A percentile compares a stretch with the other conserved stretches of the same genome.
These are phyloP conservation scores for Trametes cingulata DNA, from an alignment of 768 basidiomycete genomes.

Conservation along the genomic window DNA sequence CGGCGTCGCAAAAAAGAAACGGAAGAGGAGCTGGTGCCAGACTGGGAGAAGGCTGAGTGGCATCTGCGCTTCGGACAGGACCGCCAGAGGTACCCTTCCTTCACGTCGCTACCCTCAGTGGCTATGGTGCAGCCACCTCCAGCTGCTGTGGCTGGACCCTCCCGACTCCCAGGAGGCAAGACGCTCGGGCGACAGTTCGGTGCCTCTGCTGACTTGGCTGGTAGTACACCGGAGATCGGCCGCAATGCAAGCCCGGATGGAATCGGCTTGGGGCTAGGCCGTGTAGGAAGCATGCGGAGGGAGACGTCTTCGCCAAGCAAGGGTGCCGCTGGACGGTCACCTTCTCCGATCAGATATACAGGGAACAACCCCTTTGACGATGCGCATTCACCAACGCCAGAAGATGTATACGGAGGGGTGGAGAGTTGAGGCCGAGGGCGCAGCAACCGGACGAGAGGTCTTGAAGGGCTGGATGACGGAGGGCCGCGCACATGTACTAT, in stretches of 20 bases:
- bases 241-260: background rate
- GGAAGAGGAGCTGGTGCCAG: slow-evolving; percentile 59
- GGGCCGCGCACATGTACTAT: slow-evolving; percentile 9
- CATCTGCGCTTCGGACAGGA: slow-evolving; percentile 39
- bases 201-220: background rate
- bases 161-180: background rate
- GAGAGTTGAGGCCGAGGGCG: background rate
- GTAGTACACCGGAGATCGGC: background rate
- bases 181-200: background rate
- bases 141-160: background rate
- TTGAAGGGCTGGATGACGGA: background rate
- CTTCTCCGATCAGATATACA: background rate
- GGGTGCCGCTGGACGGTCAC: background rate
- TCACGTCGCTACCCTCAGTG: slow-evolving; percentile 23
- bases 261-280: slow-evolving; percentile 6
- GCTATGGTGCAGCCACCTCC: slow-evolving; percentile 14
- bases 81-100: slow-evolving; percentile 34
- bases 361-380: slow-evolving; percentile 12
- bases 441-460: background rate
- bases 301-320: background rate
- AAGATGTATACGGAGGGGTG: slow-evolving; percentile 22
- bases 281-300: background rate
- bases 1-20: slow-evolving; percentile 35
- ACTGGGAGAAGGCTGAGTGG: slow-evolving; percentile 65
- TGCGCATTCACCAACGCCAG: slow-evolving; percentile 10